Conservation (phyloP, 495 filamentous ascomycete species). For the Neurospora discreta region DNA sequence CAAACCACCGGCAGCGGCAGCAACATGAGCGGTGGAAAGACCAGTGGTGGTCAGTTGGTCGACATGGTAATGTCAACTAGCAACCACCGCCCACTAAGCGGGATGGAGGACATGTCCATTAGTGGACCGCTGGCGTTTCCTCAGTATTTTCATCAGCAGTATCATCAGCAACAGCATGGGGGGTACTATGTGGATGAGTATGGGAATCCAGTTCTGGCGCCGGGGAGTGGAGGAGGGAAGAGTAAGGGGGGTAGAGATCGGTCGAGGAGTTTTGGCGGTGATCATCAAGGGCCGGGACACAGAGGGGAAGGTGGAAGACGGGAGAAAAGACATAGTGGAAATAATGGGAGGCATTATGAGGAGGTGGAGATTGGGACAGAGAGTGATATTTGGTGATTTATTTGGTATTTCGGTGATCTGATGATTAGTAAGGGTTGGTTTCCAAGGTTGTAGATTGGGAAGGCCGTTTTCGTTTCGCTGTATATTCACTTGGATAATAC, state of each 20-base stretch:
- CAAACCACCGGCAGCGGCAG: neutral
- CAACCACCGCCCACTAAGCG: conserved; percentile 5
- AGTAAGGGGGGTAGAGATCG: neutral
- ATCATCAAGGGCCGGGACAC: neutral
- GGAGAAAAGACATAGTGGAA: neutral
- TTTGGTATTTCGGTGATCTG: neutral
- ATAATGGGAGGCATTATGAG: conserved; percentile 8
- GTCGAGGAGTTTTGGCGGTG: neutral
- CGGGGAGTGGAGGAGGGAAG: neutral
- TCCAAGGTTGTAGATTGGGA: neutral
- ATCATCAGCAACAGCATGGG: neutral
- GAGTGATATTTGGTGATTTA: conserved; percentile 17
- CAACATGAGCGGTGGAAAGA: neutral
- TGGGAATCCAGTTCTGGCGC: neutral
- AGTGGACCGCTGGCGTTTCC: conserved; percentile 17
- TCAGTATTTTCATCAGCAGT: conserved; percentile 1
- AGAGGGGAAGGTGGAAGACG: neutral
- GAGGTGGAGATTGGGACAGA: conserved; percentile 18
- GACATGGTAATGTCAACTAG: neutral
- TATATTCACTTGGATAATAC: neutral
- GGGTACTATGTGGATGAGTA: neutral
- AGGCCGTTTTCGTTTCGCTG: neutral
- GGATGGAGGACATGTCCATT: conserved; percentile 12
- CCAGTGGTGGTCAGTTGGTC: neutral
- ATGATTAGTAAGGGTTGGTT: too few relatives aligned